A percentile compares a stretch with the other conserved stretches of the same genome.
Evolutionary conservation across 2,329 filamentous ascomycete genomes (phyloP).

Genomic region (Basipetospora chlamydospora): DNA sequence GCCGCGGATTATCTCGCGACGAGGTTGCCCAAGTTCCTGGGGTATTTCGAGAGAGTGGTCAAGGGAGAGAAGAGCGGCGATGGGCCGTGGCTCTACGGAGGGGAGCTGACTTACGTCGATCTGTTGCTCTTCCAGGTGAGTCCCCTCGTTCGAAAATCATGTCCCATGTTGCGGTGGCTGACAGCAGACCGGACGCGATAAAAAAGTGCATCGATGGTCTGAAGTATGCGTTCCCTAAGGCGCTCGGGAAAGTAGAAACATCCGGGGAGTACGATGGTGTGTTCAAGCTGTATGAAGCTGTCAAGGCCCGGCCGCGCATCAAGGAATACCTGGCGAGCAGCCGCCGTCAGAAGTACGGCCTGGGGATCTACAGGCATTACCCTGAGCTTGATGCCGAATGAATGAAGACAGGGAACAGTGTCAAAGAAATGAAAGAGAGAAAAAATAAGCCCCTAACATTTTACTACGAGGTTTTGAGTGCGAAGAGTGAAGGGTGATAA

Average conservation of each 20-base stretch:
- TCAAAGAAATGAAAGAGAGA: too few species aligned
- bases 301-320: slow-evolving; percentile 48
- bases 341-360: slow-evolving; percentile 43
- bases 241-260: slow-evolving; percentile 37
- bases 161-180: background rate
- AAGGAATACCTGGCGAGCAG: slow-evolving; percentile 55
- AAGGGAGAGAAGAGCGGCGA: slow-evolving; percentile 39
- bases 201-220: slow-evolving; percentile 41
- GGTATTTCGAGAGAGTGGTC: slow-evolving; percentile 55
- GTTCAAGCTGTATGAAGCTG: slow-evolving; percentile 48
- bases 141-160: background rate
- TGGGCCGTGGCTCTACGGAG: slow-evolving; percentile 52
- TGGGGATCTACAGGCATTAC: slow-evolving; percentile 59
- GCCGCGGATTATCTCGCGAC: slow-evolving; percentile 42
- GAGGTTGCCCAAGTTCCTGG: slow-evolving; percentile 58
- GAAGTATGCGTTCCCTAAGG: slow-evolving; percentile 55
- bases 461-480: too few species aligned
- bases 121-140: slow-evolving; percentile 56
- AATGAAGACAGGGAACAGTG: too few species aligned
- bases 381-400: slow-evolving; percentile 47
- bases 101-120: slow-evolving; percentile 55
- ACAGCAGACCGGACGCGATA: background rate
- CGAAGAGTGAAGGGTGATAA: too few species aligned
- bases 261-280: slow-evolving; percentile 43
- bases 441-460: too few species aligned